Evolutionary conservation across 192 early-diverging fungal genomes (phyloP).

Genomic region (Spizellomyces sp.): DNA sequence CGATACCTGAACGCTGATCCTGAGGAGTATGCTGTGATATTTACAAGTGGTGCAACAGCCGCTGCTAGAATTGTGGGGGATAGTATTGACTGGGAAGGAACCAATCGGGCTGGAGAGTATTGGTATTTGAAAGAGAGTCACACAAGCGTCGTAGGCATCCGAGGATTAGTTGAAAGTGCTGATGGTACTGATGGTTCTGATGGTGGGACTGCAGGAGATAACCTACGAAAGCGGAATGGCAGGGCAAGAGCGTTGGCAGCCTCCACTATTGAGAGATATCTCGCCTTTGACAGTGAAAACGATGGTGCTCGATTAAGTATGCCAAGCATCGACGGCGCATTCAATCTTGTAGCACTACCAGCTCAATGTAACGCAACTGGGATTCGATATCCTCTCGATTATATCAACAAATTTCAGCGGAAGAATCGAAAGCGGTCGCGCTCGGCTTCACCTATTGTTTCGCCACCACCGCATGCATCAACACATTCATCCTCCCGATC

Average conservation of each 20-base stretch:
- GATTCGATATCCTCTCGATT: slow-evolving; percentile 66
- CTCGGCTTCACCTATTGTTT: no score
- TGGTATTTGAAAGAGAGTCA: slow-evolving; percentile 71
- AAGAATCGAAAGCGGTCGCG: slow-evolving; percentile 18
- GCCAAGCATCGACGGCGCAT: background rate
- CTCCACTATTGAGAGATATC: slow-evolving; percentile 1
- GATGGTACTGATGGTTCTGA: background rate
- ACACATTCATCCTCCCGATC: background rate
- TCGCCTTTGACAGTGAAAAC: no score
- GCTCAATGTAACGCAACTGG: slow-evolving; percentile 89
- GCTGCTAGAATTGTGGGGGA: slow-evolving; percentile 78
- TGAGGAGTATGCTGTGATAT: slow-evolving; percentile 68
- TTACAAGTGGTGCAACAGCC: slow-evolving; percentile 78
- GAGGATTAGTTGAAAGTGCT: slow-evolving; percentile 57
- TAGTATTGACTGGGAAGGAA: slow-evolving; percentile 55
- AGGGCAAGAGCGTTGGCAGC: slow-evolving; percentile 10
- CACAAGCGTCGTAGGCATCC: slow-evolving; percentile 75
- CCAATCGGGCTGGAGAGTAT: slow-evolving; percentile 35
- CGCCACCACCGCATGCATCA: no score
- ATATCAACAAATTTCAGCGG: slow-evolving; percentile 50
- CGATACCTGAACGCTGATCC: slow-evolving; percentile 59
- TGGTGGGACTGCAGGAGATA: no score
- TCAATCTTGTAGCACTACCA: slow-evolving; percentile 73
- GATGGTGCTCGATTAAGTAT: no score
- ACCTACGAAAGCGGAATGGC: slow-evolving; percentile 30